Conservation (phyloP, 2,329 filamentous ascomycete genomes). For the Colletotrichum melonis region DNA sequence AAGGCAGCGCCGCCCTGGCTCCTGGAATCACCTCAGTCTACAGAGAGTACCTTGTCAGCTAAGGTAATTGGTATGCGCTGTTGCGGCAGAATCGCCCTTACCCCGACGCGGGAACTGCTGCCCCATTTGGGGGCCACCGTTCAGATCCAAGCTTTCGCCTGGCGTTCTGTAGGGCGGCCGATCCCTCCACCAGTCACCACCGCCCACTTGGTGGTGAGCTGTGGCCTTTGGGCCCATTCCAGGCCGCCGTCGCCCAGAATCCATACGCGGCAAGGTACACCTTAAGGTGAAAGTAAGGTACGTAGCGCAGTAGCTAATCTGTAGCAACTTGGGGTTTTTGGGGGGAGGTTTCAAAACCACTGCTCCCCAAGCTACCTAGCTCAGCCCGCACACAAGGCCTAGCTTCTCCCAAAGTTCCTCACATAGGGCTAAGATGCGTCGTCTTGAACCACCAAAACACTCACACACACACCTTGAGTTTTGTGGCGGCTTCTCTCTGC, state of each 20-base stretch:
- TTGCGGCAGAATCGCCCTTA: neutral
- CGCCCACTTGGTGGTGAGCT: no score
- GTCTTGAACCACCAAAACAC: neutral
- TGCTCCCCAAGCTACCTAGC: conserved; percentile 20
- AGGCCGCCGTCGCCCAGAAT: neutral
- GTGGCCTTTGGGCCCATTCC: no score
- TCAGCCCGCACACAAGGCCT: conserved; percentile 21
- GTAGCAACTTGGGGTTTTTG: neutral
- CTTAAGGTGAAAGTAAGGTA: neutral
- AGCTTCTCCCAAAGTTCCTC: conserved; percentile 30
- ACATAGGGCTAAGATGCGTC: neutral
- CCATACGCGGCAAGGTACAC: neutral
- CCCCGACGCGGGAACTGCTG: conserved; percentile 1
- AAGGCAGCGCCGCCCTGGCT: neutral
- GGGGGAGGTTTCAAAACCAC: neutral
- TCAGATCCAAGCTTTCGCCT: conserved; percentile 10
- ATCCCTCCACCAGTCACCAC: neutral
- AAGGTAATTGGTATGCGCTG: neutral
- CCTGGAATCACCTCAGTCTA: neutral
- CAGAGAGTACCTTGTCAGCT: no score
- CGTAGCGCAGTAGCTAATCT: neutral
- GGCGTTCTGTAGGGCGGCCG: neutral
- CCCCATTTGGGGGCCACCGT: conserved; percentile 13
- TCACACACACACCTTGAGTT: neutral
- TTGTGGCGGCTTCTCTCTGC: neutral